Percentiles rank a stretch among this genome's conserved stretches.
phyloP scores from a whole-genome alignment of 352 stramenopile species.

The Blastocystis sp. region DNA sequence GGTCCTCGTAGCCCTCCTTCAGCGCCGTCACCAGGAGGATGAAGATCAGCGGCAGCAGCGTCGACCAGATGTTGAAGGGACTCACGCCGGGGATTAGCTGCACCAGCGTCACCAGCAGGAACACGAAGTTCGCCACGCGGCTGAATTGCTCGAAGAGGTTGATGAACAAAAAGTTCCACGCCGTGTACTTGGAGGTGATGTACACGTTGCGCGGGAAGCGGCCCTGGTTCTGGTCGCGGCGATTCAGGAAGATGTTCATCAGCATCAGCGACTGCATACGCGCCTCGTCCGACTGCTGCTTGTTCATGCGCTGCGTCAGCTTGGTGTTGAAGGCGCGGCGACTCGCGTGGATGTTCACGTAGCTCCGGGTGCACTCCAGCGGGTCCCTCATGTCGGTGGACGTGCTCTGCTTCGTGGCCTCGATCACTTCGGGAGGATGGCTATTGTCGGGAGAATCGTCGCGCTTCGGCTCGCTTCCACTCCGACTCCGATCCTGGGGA shows the following conservation, averaged over 20 bases:
- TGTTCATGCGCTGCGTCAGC: background rate
- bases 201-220: slow-evolving; percentile 66
- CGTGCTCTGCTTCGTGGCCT: background rate
- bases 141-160: slow-evolving; percentile 85
- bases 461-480: background rate
- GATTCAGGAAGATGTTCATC: slow-evolving; percentile 52
- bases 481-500: slow-evolving; percentile 16
- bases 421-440: background rate
- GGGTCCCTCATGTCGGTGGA: background rate
- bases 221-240: slow-evolving; percentile 47
- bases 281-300: slow-evolving; percentile 43
- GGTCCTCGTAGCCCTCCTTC: slow-evolving; percentile 81
- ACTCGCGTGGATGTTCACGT: slow-evolving; percentile 49
- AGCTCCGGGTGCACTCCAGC: background rate
- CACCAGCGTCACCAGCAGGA: slow-evolving; percentile 82
- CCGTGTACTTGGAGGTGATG: slow-evolving; percentile 80
- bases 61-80: slow-evolving; percentile 83
- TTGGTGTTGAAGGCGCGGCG: background rate
- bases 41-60: slow-evolving; percentile 78
- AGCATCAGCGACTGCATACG: slow-evolving; percentile 41
- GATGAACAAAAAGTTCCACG: slow-evolving; percentile 81
- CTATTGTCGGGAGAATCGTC: background rate
- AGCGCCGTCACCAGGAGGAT: slow-evolving; percentile 81
- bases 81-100: slow-evolving; percentile 77
- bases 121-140: slow-evolving; percentile 83